phyloP scores from a whole-genome alignment of 345 rosid genomes.

The Reutealis trisperma region DNA sequence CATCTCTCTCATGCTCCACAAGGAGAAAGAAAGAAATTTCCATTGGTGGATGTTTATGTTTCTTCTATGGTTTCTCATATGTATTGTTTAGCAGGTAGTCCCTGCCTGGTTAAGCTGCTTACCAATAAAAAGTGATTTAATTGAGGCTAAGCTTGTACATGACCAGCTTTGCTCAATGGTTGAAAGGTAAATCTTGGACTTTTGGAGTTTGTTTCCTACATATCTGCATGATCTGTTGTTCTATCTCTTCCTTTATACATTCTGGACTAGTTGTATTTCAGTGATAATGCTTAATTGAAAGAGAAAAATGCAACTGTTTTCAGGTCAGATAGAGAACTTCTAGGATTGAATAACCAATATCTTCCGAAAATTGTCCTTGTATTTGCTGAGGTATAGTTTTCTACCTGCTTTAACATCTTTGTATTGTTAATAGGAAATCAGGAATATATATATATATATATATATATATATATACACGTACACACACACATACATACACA shows the following conservation, averaged over 20 bases:
- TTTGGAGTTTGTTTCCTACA: neutral
- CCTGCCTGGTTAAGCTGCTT: constrained; percentile 99
- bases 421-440: neutral
- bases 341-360: constrained; percentile 83
- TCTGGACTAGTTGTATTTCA: neutral
- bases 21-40: neutral
- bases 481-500: too few species aligned
- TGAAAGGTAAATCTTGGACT: constrained; percentile 59
- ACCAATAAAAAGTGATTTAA: constrained; percentile 84
- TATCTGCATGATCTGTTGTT: neutral
- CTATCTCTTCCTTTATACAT: neutral
- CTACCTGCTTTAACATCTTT: neutral
- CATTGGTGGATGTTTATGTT: neutral
- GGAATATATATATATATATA: too few species aligned
- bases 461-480: too few species aligned
- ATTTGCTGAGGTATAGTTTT: constrained; percentile 74
- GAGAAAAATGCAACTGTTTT: constrained; percentile 11
- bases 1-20: neutral
- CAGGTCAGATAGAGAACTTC: constrained; percentile 86
- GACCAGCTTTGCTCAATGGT: constrained; percentile 97
- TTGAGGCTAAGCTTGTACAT: constrained; percentile 96
- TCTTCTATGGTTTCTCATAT: neutral
- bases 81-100: constrained; percentile 55
- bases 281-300: neutral
- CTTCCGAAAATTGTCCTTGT: constrained; percentile 85